Percentiles rank a stretch among this genome's conserved stretches.
These are phyloP conservation scores for Tricholoma saponaceum DNA, from an alignment of 768 basidiomycete species.

Conservation along the genomic window DNA sequence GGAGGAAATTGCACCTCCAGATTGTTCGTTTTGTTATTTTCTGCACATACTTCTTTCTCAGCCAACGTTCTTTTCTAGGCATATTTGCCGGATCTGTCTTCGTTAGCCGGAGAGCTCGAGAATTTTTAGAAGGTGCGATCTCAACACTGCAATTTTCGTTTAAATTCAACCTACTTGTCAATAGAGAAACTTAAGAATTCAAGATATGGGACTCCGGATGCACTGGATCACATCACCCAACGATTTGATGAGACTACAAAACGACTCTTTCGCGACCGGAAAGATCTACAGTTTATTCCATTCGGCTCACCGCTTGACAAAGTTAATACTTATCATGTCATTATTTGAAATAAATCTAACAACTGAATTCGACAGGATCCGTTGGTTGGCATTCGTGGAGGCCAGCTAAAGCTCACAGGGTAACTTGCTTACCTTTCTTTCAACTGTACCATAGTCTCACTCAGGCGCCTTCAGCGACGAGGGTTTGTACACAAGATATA, in stretches of 20 bases:
- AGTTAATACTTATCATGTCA: conserved; percentile 10
- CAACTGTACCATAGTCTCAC: not conserved
- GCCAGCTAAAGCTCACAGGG: conserved; percentile 71
- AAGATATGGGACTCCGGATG: conserved; percentile 66
- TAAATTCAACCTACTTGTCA: not conserved
- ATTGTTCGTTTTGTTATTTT: conserved; percentile 45
- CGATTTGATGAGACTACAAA: conserved; percentile 84
- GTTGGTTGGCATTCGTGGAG: conserved; percentile 64
- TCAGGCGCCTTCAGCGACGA: conserved; percentile 22
- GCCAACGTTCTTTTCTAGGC: conserved; percentile 33
- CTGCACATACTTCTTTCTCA: not conserved
- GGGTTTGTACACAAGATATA: conserved; percentile 15
- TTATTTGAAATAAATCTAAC: not conserved
- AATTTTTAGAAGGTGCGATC: conserved; percentile 60
- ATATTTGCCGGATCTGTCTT: conserved; percentile 83
- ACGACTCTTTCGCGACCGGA: conserved; percentile 66
- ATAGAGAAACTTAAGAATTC: conserved; percentile 71
- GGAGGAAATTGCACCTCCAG: conserved; percentile 80
- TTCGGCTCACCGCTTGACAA: conserved; percentile 81
- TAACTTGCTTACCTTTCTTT: conserved; percentile 23
- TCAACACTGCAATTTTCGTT: not conserved
- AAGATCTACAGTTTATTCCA: conserved; percentile 64
- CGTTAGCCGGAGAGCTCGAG: conserved; percentile 69
- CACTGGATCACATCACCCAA: conserved; percentile 75
- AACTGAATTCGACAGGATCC: conserved; percentile 31